Evolutionary conservation across 495 filamentous ascomycete species (phyloP).

Genomic region (Tuber magnatum): DNA sequence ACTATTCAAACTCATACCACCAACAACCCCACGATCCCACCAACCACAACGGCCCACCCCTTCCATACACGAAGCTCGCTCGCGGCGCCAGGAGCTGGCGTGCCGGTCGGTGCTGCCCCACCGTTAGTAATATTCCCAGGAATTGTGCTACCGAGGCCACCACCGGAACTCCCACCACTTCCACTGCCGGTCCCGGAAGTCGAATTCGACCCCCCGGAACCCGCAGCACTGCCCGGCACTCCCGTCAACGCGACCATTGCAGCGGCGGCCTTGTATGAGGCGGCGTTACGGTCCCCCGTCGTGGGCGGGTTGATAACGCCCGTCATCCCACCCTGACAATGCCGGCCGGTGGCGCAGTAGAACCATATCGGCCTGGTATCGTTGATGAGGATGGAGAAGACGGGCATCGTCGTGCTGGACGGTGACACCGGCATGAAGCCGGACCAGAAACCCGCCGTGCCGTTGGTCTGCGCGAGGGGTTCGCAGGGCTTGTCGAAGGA

Average conservation of each 20-base stretch:
- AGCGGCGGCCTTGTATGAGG: slow-evolving; percentile 22
- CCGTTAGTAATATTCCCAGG: not conserved
- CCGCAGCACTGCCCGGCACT: slow-evolving; percentile 14
- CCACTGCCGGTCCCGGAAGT: not conserved
- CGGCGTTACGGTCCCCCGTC: slow-evolving; percentile 10
- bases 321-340: slow-evolving; percentile 51
- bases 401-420: slow-evolving; percentile 30
- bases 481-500: slow-evolving; percentile 47
- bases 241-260: slow-evolving; percentile 13
- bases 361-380: slow-evolving; percentile 49
- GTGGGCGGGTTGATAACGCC: slow-evolving; percentile 46
- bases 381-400: slow-evolving; percentile 47
- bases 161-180: not conserved
- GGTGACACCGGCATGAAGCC: slow-evolving; percentile 54
- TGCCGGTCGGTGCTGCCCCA: not conserved
- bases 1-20: not conserved
- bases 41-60: not conserved
- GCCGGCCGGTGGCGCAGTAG: slow-evolving; percentile 48
- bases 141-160: not conserved
- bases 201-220: slow-evolving; percentile 21
- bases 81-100: not conserved
- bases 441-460: slow-evolving; percentile 56
- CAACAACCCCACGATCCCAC: not conserved
- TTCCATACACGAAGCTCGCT: not conserved
- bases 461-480: slow-evolving; percentile 39